These are phyloP conservation scores for Raphanus sativus DNA, from an alignment of 345 rosid species.

Conservation along the genomic window DNA sequence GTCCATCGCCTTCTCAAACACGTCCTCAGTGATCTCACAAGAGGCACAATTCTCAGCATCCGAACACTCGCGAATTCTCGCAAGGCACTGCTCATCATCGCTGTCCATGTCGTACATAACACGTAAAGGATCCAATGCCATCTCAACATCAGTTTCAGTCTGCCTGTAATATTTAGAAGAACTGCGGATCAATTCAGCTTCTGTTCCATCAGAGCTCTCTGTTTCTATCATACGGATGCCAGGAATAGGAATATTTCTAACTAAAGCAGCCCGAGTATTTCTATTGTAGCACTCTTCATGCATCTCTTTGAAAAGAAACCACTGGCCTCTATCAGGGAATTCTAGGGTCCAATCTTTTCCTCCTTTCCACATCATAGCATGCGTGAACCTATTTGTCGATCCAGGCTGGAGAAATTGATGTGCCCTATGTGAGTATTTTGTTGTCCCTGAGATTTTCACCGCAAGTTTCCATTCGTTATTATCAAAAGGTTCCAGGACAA, in stretches of 20 bases:
- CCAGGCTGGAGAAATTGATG: conserved; percentile 96
- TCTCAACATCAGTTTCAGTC: conserved; percentile 84
- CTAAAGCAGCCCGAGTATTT: conserved; percentile 75
- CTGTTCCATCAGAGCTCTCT: conserved; percentile 52
- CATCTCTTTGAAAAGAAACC: conserved; percentile 94
- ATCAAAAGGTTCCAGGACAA: conserved; percentile 69
- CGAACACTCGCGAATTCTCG: conserved; percentile 44
- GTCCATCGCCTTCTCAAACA: conserved; percentile 85
- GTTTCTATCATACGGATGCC: conserved; percentile 77
- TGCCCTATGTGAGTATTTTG: conserved; percentile 76
- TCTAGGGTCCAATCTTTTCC: conserved; percentile 95
- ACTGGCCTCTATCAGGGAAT: conserved; percentile 87
- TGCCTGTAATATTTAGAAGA: conserved; percentile 66
- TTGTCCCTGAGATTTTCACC: conserved; percentile 67
- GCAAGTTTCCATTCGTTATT: conserved; percentile 94
- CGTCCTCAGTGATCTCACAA: conserved; percentile 50
- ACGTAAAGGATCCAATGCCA: conserved; percentile 81
- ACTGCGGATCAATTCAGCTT: conserved; percentile 49
- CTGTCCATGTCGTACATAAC: conserved; percentile 95
- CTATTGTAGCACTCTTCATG: conserved; percentile 95
- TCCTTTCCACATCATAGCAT: conserved; percentile 99
- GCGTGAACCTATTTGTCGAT: conserved; percentile 83
- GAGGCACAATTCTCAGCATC: conserved; percentile 42
- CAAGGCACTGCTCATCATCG: conserved; percentile 81
- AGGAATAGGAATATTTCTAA: conserved; percentile 93